These are phyloP conservation scores for Microbotryum scabiosae DNA, from an alignment of 1,284 basidiomycete genomes.

Conservation along the genomic window DNA sequence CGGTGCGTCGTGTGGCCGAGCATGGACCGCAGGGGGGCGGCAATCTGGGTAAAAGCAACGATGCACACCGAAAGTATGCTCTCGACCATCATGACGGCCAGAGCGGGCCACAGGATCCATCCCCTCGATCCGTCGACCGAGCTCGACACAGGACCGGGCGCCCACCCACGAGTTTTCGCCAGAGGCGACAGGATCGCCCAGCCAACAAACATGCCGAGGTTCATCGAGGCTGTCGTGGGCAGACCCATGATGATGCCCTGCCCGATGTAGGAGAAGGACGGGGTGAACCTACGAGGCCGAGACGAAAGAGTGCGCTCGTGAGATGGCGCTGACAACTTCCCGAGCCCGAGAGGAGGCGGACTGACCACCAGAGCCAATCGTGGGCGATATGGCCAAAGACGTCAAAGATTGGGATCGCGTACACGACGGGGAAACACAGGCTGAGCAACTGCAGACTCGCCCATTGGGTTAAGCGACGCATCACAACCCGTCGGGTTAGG, in stretches of 20 bases:
- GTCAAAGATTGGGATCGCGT: slow-evolving; percentile 84
- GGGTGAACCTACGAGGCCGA: slow-evolving; percentile 54
- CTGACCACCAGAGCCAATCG: slow-evolving; percentile 78
- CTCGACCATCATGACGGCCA: slow-evolving; percentile 90
- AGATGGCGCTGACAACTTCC: not conserved
- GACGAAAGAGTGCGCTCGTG: slow-evolving; percentile 3
- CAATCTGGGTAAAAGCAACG: slow-evolving; percentile 47
- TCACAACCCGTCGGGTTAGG: not conserved
- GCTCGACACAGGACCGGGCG: slow-evolving; percentile 75
- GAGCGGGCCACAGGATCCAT: slow-evolving; percentile 68
- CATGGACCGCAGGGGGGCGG: slow-evolving; percentile 35
- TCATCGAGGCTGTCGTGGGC: slow-evolving; percentile 89
- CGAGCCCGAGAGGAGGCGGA: not conserved
- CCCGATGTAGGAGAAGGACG: slow-evolving; percentile 81
- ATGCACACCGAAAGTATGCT: slow-evolving; percentile 77
- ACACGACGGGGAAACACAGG: slow-evolving; percentile 79
- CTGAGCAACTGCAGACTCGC: slow-evolving; percentile 45
- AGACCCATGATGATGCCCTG: slow-evolving; percentile 98
- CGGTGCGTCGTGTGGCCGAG: slow-evolving; percentile 5
- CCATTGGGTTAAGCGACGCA: not conserved
- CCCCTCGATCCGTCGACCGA: slow-evolving; percentile 72
- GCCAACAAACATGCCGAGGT: slow-evolving; percentile 85
- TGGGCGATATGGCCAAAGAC: slow-evolving; percentile 60
- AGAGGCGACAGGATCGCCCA: slow-evolving; percentile 87
- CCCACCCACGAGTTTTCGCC: slow-evolving; percentile 74